Base-by-base conservation (phyloP, 768 basidiomycete genomes). In the Naganishia antarctica region DNA sequence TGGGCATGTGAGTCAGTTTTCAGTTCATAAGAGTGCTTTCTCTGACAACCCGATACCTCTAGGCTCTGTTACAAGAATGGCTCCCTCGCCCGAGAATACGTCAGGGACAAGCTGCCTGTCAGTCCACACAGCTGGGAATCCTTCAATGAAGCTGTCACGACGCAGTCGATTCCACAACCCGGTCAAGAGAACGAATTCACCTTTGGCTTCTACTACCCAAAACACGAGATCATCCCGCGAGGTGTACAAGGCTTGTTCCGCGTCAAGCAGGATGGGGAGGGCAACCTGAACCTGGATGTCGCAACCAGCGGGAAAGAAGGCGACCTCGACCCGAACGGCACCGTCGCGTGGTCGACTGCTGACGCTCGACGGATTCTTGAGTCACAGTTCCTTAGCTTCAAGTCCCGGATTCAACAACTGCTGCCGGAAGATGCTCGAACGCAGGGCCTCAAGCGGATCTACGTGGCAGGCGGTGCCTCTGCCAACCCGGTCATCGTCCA, bases 181-280 rank as follows among this genome's bases (percentile, higher is more conserved):
- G 12, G 59, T 41, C 32, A 57, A 11, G 31, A 69, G 13, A 68
- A 70, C 7, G 67, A 48, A 1, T 46, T 58, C 16, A 57, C 50
- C 6, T 76, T 85, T 67, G 88, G 87, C 2, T 83, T 90, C 72
- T 91, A 89, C 80, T 92, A 89, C 78, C 86, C 86, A 0, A 81
- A 89, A 28, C 87, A 85, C 15, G 91, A 93, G 78, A 93, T 93
- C 76, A 91, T 93, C 64, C 90, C 91, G 2, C 84, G 85, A 18
- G 84, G 83, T 61, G 86, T 89, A 7, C 74, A 82, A 8, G 90
- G 91, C n/a, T 82, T 85, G 64, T 85, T 84, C 78, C 65, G 47
- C 8, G 60, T 66, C 60, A 57, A 63, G 11, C 13, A 53, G 3
- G 47, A 50, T 49, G 66, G 68, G 32, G 58, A 68, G 43, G n/a